phyloP scores from a whole-genome alignment of 768 basidiomycete species.

The Tulasnella sp. region DNA sequence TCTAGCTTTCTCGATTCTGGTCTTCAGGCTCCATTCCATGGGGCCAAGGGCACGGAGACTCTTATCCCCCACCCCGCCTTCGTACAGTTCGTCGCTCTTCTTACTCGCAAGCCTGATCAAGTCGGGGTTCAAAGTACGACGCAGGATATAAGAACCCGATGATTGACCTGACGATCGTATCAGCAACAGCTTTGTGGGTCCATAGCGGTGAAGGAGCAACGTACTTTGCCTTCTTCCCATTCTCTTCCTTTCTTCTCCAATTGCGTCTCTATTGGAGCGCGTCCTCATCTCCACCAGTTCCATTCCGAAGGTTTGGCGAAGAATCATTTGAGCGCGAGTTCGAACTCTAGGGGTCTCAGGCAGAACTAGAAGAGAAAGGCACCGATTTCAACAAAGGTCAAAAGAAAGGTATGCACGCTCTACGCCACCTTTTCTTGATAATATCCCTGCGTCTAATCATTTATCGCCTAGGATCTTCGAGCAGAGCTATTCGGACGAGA shows the following conservation, averaged over 20 bases:
- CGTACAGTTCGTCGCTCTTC: slow-evolving; percentile 37
- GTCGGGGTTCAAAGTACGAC: slow-evolving; percentile 55
- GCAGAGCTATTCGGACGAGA: slow-evolving; percentile 73
- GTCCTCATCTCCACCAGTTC: slow-evolving; percentile 72
- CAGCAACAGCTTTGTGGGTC: no score
- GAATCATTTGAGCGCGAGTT: slow-evolving; percentile 51
- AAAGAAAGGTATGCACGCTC: neutral
- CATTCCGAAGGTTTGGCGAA: slow-evolving; percentile 66
- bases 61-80: slow-evolving; percentile 45
- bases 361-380: no score
- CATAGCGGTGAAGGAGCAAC: slow-evolving; percentile 36
- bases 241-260: slow-evolving; percentile 28
- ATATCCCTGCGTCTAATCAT: slow-evolving; percentile 73
- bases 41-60: slow-evolving; percentile 38
- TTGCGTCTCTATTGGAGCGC: slow-evolving; percentile 47
- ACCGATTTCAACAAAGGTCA: no score
- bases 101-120: slow-evolving; percentile 56
- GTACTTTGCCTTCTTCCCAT: slow-evolving; percentile 36
- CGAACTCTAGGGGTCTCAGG: no score
- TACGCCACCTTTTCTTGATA: slow-evolving; percentile 61
- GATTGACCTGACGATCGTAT: no score
- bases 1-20: slow-evolving; percentile 45
- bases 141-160: slow-evolving; percentile 58
- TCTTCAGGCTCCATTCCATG: slow-evolving; percentile 28
- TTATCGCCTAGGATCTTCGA: slow-evolving; percentile 61